phyloP scores from a whole-genome alignment of 73 alveolate species.

The Paramecium octaurelia region DNA sequence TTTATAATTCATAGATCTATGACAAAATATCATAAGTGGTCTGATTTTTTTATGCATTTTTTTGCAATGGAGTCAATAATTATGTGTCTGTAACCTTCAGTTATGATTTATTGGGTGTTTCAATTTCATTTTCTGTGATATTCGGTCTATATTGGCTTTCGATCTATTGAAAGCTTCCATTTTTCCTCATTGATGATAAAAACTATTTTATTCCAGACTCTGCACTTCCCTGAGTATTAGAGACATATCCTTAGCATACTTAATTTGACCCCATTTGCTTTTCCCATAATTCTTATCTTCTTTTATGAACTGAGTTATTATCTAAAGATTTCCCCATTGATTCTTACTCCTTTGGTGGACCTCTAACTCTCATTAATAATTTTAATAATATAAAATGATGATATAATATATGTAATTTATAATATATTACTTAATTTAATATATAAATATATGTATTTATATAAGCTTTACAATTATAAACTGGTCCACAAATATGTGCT shows the following conservation, averaged over 20 bases:
- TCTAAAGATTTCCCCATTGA: background rate
- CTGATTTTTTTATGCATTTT: background rate
- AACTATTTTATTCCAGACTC: conserved; percentile 25
- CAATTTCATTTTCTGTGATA: background rate
- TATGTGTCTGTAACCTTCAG: background rate
- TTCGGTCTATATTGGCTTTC: background rate
- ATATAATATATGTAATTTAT: background rate
- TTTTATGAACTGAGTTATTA: background rate
- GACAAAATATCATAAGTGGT: conserved; percentile 21
- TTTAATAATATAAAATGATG: background rate
- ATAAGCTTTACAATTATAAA: background rate
- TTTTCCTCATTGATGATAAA: conserved; percentile 35
- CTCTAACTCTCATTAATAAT: background rate
- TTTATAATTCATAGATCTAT: conserved; percentile 1
- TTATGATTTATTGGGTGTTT: background rate
- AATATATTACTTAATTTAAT: background rate
- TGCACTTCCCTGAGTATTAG: conserved; percentile 6
- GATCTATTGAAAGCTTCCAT: conserved; percentile 19
- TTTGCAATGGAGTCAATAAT: conserved; percentile 8
- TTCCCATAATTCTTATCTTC: background rate
- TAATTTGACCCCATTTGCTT: background rate
- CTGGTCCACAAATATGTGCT: background rate
- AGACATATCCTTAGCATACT: conserved; percentile 7
- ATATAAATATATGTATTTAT: too few species aligned
- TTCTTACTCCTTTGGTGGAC: background rate